phyloP scores from a whole-genome alignment of 345 rosid species.

The Hirschfeldia incana region DNA sequence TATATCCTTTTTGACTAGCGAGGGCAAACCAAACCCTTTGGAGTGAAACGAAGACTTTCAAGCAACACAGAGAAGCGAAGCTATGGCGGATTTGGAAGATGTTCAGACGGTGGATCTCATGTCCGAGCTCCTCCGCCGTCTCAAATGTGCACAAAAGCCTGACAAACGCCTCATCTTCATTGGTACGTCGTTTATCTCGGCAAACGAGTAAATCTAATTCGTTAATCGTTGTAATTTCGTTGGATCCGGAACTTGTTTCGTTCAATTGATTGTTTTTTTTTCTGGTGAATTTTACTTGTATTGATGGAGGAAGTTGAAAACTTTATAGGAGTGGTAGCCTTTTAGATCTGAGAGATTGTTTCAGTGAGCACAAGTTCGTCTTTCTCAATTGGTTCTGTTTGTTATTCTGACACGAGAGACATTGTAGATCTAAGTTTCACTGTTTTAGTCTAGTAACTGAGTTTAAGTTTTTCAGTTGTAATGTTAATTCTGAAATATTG shows the following conservation, averaged over 20 bases:
- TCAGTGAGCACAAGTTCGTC: constrained; percentile 16
- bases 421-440: background rate
- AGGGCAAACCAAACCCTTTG: background rate
- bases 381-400: constrained; percentile 19
- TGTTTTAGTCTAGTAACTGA: background rate
- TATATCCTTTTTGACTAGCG: constrained; percentile 25
- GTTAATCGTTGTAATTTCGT: background rate
- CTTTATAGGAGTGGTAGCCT: background rate
- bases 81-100: constrained; percentile 62
- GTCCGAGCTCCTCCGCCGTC: constrained; percentile 85
- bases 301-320: constrained; percentile 1
- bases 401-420: background rate
- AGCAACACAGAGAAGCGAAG: constrained; percentile 19
- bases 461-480: background rate
- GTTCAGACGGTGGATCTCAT: constrained; percentile 74
- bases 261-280: background rate
- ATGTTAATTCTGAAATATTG: background rate
- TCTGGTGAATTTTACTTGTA: constrained; percentile 1
- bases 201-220: background rate
- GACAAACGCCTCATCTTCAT: constrained; percentile 91
- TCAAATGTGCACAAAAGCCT: constrained; percentile 78
- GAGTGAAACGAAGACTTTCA: constrained; percentile 20
- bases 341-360: constrained; percentile 25
- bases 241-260: constrained; percentile 10
- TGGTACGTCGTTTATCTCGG: constrained; percentile 41